Evolutionary conservation across 495 filamentous ascomycete species (phyloP).

Genomic region (Trichoderma reesei): DNA sequence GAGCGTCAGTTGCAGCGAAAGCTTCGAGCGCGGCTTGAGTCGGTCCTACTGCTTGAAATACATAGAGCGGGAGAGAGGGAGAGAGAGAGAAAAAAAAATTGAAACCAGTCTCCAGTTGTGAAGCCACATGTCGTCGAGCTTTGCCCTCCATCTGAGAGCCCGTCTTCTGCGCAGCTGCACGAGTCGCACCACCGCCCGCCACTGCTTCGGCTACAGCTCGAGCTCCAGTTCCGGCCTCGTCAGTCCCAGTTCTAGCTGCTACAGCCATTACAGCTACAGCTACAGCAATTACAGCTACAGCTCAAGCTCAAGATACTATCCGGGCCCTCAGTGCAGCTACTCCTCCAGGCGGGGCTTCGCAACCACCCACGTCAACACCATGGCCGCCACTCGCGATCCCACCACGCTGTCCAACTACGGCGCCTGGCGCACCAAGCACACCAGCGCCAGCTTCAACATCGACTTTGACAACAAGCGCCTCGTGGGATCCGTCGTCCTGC

Average conservation of each 20-base stretch:
- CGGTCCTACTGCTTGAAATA: neutral
- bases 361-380: constrained; percentile 28
- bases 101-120: neutral
- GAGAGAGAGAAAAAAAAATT: neutral
- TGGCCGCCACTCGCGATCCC: constrained; percentile 61
- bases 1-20: neutral
- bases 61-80: no score
- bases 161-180: constrained; percentile 3
- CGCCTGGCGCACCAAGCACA: constrained; percentile 71
- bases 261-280: no score
- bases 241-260: no score
- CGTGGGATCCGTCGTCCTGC: constrained; percentile 62
- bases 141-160: neutral
- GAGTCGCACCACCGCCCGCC: neutral
- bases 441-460: constrained; percentile 65
- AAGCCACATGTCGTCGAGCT: constrained; percentile 9
- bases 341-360: constrained; percentile 3
- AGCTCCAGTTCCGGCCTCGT: no score
- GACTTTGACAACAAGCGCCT: constrained; percentile 70
- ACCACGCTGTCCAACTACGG: constrained; percentile 90
- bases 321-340: no score
- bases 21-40: neutral
- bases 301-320: no score
- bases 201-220: neutral
- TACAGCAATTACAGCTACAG: no score